Conservation (phyloP, 345 rosid genomes). For the Lagerstroemia speciosa region DNA sequence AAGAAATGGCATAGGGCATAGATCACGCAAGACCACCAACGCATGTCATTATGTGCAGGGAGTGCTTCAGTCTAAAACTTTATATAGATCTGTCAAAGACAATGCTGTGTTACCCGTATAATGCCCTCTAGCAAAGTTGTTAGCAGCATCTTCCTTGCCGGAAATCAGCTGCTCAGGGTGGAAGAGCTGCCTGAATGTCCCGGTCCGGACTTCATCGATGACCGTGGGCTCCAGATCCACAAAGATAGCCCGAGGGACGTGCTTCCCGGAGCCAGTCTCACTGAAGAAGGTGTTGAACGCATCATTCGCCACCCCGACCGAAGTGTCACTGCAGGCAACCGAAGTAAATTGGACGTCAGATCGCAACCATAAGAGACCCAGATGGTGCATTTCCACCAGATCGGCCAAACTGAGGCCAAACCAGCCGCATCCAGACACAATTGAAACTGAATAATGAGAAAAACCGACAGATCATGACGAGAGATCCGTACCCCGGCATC, state of each 20-base stretch:
- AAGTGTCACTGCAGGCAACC: constrained; percentile 24
- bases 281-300: constrained; percentile 55
- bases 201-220: constrained; percentile 41
- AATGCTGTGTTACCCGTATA: constrained; percentile 31
- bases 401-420: not conserved
- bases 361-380: not conserved
- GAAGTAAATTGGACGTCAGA: not conserved
- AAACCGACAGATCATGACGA: no score
- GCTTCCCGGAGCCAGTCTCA: constrained; percentile 47
- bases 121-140: constrained; percentile 65
- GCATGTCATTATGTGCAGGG: not conserved
- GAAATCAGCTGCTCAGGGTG: constrained; percentile 70
- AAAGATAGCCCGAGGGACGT: constrained; percentile 45
- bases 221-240: constrained; percentile 51
- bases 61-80: not conserved
- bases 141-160: constrained; percentile 68
- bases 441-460: not conserved
- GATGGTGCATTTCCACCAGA: not conserved
- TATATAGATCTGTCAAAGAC: not conserved
- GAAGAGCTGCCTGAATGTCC: constrained; percentile 54
- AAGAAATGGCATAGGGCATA: not conserved
- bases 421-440: not conserved
- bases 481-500: constrained; percentile 41
- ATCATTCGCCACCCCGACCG: constrained; percentile 29
- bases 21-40: not conserved